Conservation (phyloP, 306 rosid genomes). For the Hippophae rhamnoides region DNA sequence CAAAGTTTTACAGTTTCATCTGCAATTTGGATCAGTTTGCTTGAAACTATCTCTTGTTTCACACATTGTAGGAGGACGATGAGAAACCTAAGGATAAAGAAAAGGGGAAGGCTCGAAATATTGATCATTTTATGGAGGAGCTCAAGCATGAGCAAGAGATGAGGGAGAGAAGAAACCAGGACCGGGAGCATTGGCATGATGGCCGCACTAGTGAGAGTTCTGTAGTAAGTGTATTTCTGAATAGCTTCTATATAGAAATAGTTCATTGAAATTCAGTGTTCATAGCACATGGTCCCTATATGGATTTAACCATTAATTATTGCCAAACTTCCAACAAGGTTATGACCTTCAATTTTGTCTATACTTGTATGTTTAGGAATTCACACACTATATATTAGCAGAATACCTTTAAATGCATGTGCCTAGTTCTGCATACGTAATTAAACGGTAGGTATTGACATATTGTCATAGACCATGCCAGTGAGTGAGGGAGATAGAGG, state of each 20-base stretch:
- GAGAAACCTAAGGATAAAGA: constrained; percentile 88
- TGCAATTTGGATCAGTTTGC: constrained; percentile 2
- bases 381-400: no score
- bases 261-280: no score
- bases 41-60: constrained; percentile 16
- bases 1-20: constrained; percentile 5
- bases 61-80: constrained; percentile 65
- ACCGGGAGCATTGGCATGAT: constrained; percentile 79
- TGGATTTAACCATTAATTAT: no score
- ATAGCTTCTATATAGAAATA: not conserved
- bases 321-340: no score
- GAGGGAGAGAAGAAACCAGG: constrained; percentile 93
- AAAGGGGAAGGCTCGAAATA: constrained; percentile 80
- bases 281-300: no score
- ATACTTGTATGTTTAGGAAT: no score
- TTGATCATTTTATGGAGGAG: constrained; percentile 96
- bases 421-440: no score
- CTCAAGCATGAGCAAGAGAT: constrained; percentile 89
- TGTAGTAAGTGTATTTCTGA: constrained; percentile 36
- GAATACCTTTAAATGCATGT: no score
- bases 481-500: no score
- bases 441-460: no score
- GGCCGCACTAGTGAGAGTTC: constrained; percentile 66
- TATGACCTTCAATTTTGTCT: no score
- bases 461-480: no score